Evolutionary conservation across 495 filamentous ascomycete species (phyloP), one percentile per base, ranked within the genome.

Genomic region (Podospora pseudoanserina): DNA sequence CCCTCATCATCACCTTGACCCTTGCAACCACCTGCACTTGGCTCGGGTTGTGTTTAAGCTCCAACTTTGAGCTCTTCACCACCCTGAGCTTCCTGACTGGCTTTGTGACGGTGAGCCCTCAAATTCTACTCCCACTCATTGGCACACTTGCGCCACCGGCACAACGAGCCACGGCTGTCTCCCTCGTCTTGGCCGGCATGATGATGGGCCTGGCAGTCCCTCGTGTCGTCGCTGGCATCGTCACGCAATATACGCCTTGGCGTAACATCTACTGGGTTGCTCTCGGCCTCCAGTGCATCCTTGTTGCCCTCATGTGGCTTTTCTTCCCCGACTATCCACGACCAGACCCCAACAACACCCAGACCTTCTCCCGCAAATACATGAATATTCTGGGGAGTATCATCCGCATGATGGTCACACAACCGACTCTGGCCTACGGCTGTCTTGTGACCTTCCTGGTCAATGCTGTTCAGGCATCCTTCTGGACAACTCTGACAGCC

Each of bases 81-180:
- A 86, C 79, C 5, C 79, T 93, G 59, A 90, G 87, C 15, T 92
- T 88, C 76, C 76, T 92, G 19, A 85, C 84, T 26, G 85, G 85
- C 23, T 73, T 92, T 30, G 88, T 88, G 9, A 92, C 91, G 0
- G 91, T 92, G 19, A 92, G 90, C 9, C 91, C 91, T 2, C 90
- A 93, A 79, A 80, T 91, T 28, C 91, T 93, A 89, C 85, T 93
- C 26, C 91, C 91, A 0, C 81, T 93, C 0, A 90, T 92, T 18
- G 91, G 90, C 49, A 89, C 92, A 70, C 85, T 93, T 34, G 89
- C 88, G 3, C 91, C 91, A 0, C 82, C 87, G 18, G 74, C 86
- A 53, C 84, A 85, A 54, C 86, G 90, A 3, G 90, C 89, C 20
- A 85, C 86, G 15, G 87, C 89, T 86, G 66, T 82, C 1, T 88